Evolutionary conservation across 1,139 yeast species (phyloP).

Genomic region (Pichia sp.): DNA sequence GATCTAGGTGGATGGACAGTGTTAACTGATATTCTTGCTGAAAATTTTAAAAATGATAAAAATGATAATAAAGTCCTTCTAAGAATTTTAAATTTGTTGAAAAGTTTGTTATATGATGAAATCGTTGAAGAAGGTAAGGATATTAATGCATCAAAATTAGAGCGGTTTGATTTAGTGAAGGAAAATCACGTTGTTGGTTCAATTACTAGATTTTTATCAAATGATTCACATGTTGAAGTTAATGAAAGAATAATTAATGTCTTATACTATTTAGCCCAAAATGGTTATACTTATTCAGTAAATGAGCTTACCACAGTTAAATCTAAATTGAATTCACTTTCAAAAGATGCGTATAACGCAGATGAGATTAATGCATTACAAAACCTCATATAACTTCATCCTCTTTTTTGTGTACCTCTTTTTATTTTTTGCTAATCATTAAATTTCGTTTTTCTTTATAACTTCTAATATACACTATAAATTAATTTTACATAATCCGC

Average conservation of each 20-base stretch:
- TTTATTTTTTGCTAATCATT: neutral
- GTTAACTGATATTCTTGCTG: slow-evolving; percentile 19
- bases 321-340: neutral
- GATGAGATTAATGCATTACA: slow-evolving; percentile 37
- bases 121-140: slow-evolving; percentile 30
- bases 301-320: slow-evolving; percentile 36
- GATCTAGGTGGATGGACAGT: slow-evolving; percentile 58
- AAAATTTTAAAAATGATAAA: slow-evolving; percentile 30
- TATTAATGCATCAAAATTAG: slow-evolving; percentile 1
- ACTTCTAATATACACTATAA: too few species aligned
- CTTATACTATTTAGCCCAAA: slow-evolving; percentile 42
- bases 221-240: slow-evolving; percentile 43
- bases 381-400: neutral
- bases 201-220: slow-evolving; percentile 14
- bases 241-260: slow-evolving; percentile 58
- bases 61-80: slow-evolving; percentile 41
- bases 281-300: slow-evolving; percentile 42
- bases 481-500: too few species aligned
- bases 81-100: slow-evolving; percentile 51
- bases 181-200: slow-evolving; percentile 30
- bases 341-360: slow-evolving; percentile 32
- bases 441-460: too few species aligned
- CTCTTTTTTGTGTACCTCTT: slow-evolving; percentile 1
- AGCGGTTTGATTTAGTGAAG: slow-evolving; percentile 37
- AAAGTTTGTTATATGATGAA: slow-evolving; percentile 53